Conservation (phyloP, 129 eudicot genomes). For the Sambucus nigra region DNA sequence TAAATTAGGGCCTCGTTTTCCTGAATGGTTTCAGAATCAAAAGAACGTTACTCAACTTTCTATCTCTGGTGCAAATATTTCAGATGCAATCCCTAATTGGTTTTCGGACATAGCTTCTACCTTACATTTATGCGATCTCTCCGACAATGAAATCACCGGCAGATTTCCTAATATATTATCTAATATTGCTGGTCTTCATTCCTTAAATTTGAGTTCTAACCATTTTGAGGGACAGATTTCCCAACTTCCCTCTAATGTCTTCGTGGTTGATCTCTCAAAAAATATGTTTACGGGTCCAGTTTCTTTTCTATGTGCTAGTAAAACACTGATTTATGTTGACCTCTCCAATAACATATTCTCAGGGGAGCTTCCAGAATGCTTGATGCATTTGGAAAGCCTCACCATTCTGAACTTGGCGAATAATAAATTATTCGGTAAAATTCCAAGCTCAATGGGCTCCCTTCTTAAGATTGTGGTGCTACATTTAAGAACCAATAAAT, state of each 20-base stretch:
- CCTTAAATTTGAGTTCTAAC: too few species aligned
- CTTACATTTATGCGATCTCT: too few species aligned
- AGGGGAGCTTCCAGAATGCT: conserved; percentile 22
- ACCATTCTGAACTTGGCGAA: conserved; percentile 20
- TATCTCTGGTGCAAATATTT: too few species aligned
- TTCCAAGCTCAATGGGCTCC: conserved; percentile 10
- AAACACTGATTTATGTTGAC: conserved; percentile 6
- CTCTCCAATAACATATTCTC: conserved; percentile 22
- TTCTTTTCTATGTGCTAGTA: conserved; percentile 5
- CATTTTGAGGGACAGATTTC: too few species aligned
- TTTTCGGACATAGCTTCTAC: too few species aligned
- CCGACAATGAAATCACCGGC: too few species aligned
- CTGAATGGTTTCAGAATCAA: too few species aligned
- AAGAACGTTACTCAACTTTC: too few species aligned
- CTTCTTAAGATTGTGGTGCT: neutral
- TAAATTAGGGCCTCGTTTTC: too few species aligned
- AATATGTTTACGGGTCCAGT: neutral
- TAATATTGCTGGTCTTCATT: too few species aligned
- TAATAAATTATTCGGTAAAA: conserved; percentile 19
- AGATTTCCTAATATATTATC: too few species aligned
- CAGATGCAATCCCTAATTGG: too few species aligned
- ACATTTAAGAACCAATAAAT: conserved; percentile 18
- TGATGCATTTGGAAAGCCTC: neutral
- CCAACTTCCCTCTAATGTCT: neutral
- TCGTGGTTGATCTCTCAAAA: neutral